A percentile compares a stretch with the other conserved stretches of the same genome.
These are phyloP conservation scores for Sporothrix luriei DNA, from an alignment of 2,329 filamentous ascomycete species.

Conservation along the genomic window DNA sequence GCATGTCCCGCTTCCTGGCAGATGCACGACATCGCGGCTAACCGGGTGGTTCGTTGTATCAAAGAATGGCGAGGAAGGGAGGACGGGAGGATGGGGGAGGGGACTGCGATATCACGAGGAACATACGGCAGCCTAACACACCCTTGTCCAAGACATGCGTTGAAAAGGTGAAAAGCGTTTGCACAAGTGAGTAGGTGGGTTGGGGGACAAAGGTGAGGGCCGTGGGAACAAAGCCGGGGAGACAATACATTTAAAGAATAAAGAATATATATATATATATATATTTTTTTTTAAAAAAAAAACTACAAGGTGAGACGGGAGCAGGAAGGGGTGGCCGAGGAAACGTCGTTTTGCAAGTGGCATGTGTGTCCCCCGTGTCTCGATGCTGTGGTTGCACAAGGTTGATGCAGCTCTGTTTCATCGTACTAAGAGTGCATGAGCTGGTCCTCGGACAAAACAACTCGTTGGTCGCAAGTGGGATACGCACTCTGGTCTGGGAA, in stretches of 20 bases:
- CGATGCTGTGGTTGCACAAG: not conserved
- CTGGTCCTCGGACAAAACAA: not conserved
- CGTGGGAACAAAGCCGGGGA: not conserved
- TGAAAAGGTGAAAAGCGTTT: not conserved
- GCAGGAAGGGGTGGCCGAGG: constrained; percentile 3
- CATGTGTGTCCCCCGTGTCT: not conserved
- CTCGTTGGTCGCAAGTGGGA: not conserved
- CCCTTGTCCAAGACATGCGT: not conserved
- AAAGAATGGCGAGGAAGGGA: not conserved
- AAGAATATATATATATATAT: too few species aligned
- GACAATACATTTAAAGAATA: too few species aligned
- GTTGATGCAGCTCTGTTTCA: not conserved
- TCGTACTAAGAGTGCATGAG: not conserved
- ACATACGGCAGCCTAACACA: too few species aligned
- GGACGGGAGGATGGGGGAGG: too few species aligned
- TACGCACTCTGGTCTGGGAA: not conserved
- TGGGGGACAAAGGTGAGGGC: not conserved
- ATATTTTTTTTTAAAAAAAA: too few species aligned
- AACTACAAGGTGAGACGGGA: too few species aligned
- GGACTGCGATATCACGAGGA: not conserved
- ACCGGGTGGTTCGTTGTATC: constrained; percentile 8
- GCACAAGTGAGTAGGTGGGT: not conserved
- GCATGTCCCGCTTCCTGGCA: not conserved
- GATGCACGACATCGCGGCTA: constrained; percentile 31
- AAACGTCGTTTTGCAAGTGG: not conserved